phyloP scores from a whole-genome alignment of 257 asterid species.

The Paraleonurus japonicus region DNA sequence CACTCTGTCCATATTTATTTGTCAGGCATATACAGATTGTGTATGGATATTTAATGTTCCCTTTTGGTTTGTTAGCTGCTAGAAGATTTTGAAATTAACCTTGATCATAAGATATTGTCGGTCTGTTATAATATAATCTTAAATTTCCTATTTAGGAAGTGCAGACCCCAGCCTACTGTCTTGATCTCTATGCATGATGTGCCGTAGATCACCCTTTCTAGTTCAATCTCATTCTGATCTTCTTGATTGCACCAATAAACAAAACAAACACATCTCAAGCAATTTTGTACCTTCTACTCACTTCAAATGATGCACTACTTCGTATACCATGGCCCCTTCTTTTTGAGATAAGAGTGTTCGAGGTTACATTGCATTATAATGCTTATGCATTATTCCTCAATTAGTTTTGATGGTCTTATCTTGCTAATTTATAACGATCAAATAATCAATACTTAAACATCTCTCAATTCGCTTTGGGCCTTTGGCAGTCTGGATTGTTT shows the following conservation, averaged over 20 bases:
- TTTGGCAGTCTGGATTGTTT: conserved; percentile 4
- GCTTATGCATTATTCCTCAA: background rate
- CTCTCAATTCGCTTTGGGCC: background rate
- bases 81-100: background rate
- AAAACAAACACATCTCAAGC: background rate
- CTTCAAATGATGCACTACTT: conserved; percentile 3
- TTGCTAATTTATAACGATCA: background rate
- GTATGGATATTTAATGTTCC: background rate
- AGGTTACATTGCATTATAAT: background rate
- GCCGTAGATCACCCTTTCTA: background rate
- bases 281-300: background rate
- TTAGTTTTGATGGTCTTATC: background rate
- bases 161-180: background rate
- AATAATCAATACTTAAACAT: background rate
- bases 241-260: conserved; percentile 1
- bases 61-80: background rate
- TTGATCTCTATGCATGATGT: conserved; percentile 2
- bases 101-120: conserved; percentile 6
- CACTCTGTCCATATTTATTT: background rate
- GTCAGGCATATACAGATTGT: conserved; percentile 13
- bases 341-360: conserved; percentile 5
- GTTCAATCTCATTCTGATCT: conserved; percentile 8
- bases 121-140: background rate
- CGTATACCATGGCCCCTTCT: background rate
- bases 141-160: background rate